Evolutionary conservation across 1,284 basidiomycete species (phyloP).

Genomic region (Malassezia sp.): DNA sequence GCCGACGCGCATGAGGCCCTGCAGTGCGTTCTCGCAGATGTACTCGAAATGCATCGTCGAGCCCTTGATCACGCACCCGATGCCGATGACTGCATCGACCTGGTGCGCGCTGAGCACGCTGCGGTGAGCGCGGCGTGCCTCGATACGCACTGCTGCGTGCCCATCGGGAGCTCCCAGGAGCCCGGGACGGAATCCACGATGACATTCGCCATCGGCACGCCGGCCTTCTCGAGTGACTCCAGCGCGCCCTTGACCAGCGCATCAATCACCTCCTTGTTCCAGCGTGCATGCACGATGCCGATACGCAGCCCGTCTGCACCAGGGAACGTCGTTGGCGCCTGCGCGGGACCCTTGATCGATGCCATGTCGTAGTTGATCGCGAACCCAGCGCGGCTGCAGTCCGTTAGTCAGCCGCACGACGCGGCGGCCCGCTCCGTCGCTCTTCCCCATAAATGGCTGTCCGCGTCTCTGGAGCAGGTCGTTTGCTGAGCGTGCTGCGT

Average conservation of each 20-base stretch:
- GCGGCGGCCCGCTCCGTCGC: no score
- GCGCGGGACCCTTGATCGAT: constrained; percentile 39
- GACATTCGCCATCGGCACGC: constrained; percentile 81
- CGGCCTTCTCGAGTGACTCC: constrained; percentile 64
- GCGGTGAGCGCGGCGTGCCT: not conserved
- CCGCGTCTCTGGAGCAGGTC: no score
- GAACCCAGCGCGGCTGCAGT: no score
- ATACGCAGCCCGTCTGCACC: constrained; percentile 34
- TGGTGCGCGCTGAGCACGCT: constrained; percentile 56
- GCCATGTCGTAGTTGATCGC: not conserved
- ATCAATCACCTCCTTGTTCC: constrained; percentile 78
- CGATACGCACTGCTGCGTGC: constrained; percentile 19
- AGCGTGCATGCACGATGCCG: constrained; percentile 49
- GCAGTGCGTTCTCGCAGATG: constrained; percentile 82
- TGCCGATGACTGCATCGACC: constrained; percentile 77
- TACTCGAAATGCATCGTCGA: constrained; percentile 53
- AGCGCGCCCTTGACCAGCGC: constrained; percentile 68
- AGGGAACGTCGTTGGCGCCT: constrained; percentile 38
- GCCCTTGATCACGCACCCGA: constrained; percentile 91
- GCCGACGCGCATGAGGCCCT: constrained; percentile 85
- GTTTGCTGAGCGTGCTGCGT: no score
- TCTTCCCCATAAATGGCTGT: no score
- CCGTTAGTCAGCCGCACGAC: no score
- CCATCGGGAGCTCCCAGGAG: constrained; percentile 42
- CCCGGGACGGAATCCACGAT: constrained; percentile 84